Evolutionary conservation across 805 yeast genomes (phyloP), one percentile per base, ranked within the genome.

Genomic region (Candida maris): DNA sequence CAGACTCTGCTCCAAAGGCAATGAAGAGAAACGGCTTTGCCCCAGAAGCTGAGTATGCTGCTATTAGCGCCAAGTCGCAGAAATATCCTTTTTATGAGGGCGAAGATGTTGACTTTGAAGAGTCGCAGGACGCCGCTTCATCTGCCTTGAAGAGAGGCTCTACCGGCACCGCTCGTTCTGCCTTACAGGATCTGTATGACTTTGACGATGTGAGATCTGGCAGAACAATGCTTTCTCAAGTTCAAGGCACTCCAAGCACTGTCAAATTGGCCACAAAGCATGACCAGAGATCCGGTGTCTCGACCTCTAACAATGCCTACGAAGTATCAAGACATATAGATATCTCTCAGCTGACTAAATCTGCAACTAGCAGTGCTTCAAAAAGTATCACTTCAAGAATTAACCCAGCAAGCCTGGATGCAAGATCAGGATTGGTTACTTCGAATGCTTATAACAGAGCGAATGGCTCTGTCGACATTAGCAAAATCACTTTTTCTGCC

Each of bases 401-500:
- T 16, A 59, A 67, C 30, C 78, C 79, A 0, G 67, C 53, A 16
- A 57, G 51, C 32, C 50, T 57, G 35, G 51, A 51, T 42, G 39
- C 46, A 18, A 55, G 64, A 44, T 52, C 64, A 5, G 67, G 67
- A 19, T 42, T 62, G 26, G 28, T 42, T 7, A 54, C 59, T 14
- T 39, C 53, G n/a, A 49, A 49, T 30, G 45, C 34, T 9, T 48
- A 40, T 33, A 61, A 63, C 44, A 56, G 59, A 36, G 75, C 77
- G 8, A 55, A 57, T 24, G 71, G 72, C 36, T 61, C 66, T 10
- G 69, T 73, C 17, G 67, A 75, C 41, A 64, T 78, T 41, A 67
- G 74, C 20, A 77, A 75, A 37, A 78, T 81, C 37, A 65, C 62
- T 29, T 53, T 61, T 21, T 64, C 61, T 32, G 82, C 84, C 8